phyloP scores from a whole-genome alignment of 2,329 filamentous ascomycete genomes.

The Fusarium palustre region DNA sequence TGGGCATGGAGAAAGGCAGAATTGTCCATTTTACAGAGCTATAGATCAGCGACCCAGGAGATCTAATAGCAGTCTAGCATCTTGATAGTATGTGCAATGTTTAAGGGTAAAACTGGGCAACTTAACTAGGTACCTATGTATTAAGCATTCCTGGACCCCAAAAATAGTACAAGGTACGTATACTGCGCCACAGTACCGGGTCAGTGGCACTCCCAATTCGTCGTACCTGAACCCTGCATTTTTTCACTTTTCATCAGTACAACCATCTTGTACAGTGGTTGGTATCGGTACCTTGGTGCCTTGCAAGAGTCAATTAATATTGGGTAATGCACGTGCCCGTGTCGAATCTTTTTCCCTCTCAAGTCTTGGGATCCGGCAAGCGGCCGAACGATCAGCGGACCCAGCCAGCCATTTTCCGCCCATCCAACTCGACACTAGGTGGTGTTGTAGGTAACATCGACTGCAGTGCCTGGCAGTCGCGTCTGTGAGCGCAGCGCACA shows the following conservation, averaged over 20 bases:
- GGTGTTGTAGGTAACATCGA: conserved; percentile 12
- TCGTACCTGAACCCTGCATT: conserved; percentile 27
- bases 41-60: conserved; percentile 12
- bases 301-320: conserved; percentile 9
- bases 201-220: conserved; percentile 23
- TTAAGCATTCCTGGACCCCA: conserved; percentile 33
- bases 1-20: conserved; percentile 34
- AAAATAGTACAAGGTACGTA: conserved; percentile 42
- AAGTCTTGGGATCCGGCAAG: conserved; percentile 22
- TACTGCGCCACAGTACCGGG: conserved; percentile 36
- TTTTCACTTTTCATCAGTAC: conserved; percentile 35
- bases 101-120: not conserved
- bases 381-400: conserved; percentile 43
- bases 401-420: conserved; percentile 19
- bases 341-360: conserved; percentile 17
- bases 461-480: conserved; percentile 28
- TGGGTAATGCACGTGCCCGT: conserved; percentile 36
- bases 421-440: conserved; percentile 8
- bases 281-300: conserved; percentile 44
- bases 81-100: not conserved
- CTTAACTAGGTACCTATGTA: too few species aligned
- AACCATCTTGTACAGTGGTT: conserved; percentile 13
- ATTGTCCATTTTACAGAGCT: conserved; percentile 5
- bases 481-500: conserved; percentile 30
- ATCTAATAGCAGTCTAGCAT: conserved; percentile 10